phyloP scores from a whole-genome alignment of 2,329 filamentous ascomycete species.

The Rugonectria rugulosa region DNA sequence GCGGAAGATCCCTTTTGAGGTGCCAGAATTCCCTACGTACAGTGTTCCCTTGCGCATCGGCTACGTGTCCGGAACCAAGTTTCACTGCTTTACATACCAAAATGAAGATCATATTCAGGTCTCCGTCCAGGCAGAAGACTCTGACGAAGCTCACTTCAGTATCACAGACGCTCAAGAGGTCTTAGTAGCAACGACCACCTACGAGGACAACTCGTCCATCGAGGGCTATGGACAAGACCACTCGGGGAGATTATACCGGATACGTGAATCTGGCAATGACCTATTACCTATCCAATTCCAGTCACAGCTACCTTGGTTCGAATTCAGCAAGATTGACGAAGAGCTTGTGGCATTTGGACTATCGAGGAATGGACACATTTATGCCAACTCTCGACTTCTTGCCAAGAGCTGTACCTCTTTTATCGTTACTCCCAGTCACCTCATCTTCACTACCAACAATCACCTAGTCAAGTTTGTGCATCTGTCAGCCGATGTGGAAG shows the following conservation, averaged over 20 bases:
- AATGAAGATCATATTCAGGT: constrained; percentile 36
- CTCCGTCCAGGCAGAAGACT: constrained; percentile 24
- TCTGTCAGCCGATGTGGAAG: constrained; percentile 66
- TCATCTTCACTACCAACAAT: constrained; percentile 91
- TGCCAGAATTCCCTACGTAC: constrained; percentile 29
- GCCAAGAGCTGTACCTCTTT: constrained; percentile 94
- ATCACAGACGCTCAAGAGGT: constrained; percentile 31
- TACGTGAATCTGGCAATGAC: constrained; percentile 45
- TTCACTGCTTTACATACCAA: constrained; percentile 44
- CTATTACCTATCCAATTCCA: constrained; percentile 51
- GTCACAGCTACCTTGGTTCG: constrained; percentile 60
- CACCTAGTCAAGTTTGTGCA: constrained; percentile 96
- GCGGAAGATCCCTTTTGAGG: constrained; percentile 49
- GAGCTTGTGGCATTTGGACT: constrained; percentile 66
- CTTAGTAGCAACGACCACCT: constrained; percentile 43
- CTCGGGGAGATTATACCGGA: constrained; percentile 53
- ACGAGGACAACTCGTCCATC: constrained; percentile 39
- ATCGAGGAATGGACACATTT: constrained; percentile 78
- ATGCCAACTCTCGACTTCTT: constrained; percentile 76
- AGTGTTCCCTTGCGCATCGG: constrained; percentile 44
- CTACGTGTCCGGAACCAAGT: constrained; percentile 37
- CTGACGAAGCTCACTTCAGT: constrained; percentile 23
- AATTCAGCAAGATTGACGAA: constrained; percentile 53
- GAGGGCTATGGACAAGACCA: constrained; percentile 56
- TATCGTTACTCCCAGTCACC: constrained; percentile 77